Evolutionary conservation across 305 asterid genomes (phyloP).

Genomic region (Galium porrigens): DNA sequence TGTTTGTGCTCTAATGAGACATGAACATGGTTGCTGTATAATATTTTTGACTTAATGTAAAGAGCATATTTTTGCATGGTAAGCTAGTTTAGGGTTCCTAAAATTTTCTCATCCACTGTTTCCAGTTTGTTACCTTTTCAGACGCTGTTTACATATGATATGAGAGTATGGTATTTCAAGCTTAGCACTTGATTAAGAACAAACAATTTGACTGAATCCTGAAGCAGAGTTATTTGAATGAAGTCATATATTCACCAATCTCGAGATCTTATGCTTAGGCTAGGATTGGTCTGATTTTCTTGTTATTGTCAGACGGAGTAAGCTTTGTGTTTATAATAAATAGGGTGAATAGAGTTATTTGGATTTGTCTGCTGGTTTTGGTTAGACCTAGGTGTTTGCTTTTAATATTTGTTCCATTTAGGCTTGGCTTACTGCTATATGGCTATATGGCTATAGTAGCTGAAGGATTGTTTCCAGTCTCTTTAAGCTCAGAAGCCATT

Average conservation of each 20-base stretch:
- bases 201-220: not conserved
- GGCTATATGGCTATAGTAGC: not conserved
- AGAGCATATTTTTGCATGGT: too few relatives aligned
- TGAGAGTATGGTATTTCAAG: not conserved
- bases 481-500: too few relatives aligned
- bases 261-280: too few relatives aligned
- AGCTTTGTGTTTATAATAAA: not conserved
- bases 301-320: not conserved
- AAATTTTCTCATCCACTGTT: not conserved
- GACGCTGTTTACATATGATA: not conserved
- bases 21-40: too few relatives aligned
- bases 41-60: too few relatives aligned
- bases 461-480: not conserved
- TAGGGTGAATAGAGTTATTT: slow-evolving; percentile 1
- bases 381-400: not conserved
- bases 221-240: not conserved
- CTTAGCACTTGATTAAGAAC: not conserved
- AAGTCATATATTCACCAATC: not conserved
- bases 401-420: not conserved
- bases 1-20: too few relatives aligned
- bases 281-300: too few relatives aligned
- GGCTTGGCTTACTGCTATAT: not conserved
- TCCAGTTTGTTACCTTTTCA: not conserved
- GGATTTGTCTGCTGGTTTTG: not conserved
- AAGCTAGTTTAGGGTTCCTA: too few relatives aligned